Evolutionary conservation across 495 filamentous ascomycete species (phyloP), one percentile per base, ranked within the genome.

Genomic region (Podospora didyma): DNA sequence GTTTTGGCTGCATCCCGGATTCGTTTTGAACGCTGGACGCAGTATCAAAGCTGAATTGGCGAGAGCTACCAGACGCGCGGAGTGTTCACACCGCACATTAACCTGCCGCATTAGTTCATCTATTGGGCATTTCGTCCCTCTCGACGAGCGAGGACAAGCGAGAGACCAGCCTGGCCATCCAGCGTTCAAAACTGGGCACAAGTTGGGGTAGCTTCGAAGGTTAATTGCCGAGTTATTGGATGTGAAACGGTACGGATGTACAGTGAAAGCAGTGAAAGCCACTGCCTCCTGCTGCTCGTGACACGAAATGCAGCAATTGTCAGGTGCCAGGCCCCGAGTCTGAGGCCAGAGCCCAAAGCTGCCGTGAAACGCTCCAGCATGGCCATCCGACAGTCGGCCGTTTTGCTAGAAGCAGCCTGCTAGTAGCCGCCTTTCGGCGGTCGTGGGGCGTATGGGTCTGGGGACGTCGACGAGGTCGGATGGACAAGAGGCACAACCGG

Each of bases 301-400:
- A 37, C 34, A 7, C 16, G 14, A 9, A 42, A 42, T 5, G 39
- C 14, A 14, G n/a, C n/a, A 14, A 31, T 7, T 46, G 22, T 10
- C 55, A 7, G 44, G 17, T 19, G 24, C 37, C 39, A 12, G 48
- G 41, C 49, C 49, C 39, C 26, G 42, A 47, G 31, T 57, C n/a
- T 47, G 46, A 31, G 14, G 22, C 35, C 53, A 24, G 7, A 37
- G 19, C 22, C 34, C 47, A 45, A 62, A 42, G 60, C 60, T 56
- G 60, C 49, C 24, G 51, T 62, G 60, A 56, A 62, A 59, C 56
- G 20, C 22, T 19, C 42, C 35, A 14, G 21, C 46, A 56, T 46
- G 52, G 60, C 56, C 52, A 59, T 34, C 23, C 16, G 56, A 41
- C 26, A 41, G 52, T 35, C 46, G 24, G 5, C 42, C 37, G 31